Evolutionary conservation across 768 basidiomycete genomes (phyloP).

Genomic region (Neoboletus subvelutipes): DNA sequence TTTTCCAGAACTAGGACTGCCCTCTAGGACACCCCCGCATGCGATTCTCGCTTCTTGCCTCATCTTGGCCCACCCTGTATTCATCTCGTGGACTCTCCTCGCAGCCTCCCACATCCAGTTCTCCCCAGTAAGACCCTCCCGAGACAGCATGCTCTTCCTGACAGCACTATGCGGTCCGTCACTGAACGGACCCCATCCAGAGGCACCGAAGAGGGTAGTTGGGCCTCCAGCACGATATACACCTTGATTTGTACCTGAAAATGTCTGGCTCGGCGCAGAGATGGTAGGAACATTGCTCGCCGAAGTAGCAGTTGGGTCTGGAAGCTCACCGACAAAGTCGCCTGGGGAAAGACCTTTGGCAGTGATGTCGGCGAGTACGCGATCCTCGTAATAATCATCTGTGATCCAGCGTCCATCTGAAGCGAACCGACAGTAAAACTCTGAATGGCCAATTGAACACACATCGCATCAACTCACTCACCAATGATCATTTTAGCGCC

Average conservation of each 20-base stretch:
- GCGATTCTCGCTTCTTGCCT: slow-evolving; percentile 53
- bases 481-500: slow-evolving; percentile 89
- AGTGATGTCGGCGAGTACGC: slow-evolving; percentile 70
- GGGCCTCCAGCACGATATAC: slow-evolving; percentile 91
- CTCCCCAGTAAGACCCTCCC: slow-evolving; percentile 82
- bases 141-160: slow-evolving; percentile 70
- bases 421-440: not conserved
- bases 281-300: slow-evolving; percentile 42
- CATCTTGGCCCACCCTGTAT: slow-evolving; percentile 60
- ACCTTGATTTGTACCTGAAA: slow-evolving; percentile 53
- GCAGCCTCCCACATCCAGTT: slow-evolving; percentile 93
- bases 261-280: slow-evolving; percentile 25
- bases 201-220: slow-evolving; percentile 86
- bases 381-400: slow-evolving; percentile 96
- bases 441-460: not conserved
- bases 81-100: slow-evolving; percentile 58
- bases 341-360: slow-evolving; percentile 82
- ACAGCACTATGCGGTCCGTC: slow-evolving; percentile 85
- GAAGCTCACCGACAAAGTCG: slow-evolving; percentile 79
- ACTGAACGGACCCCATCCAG: slow-evolving; percentile 84
- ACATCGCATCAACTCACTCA: slow-evolving; percentile 35
- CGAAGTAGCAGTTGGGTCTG: slow-evolving; percentile 62
- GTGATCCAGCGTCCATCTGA: slow-evolving; percentile 88
- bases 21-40: slow-evolving; percentile 48
- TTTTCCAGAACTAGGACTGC: slow-evolving; percentile 29